A percentile compares a stretch with the other conserved stretches of the same genome.
Evolutionary conservation across 2,329 filamentous ascomycete species (phyloP).

Genomic region (Trichoderma lentiforme): DNA sequence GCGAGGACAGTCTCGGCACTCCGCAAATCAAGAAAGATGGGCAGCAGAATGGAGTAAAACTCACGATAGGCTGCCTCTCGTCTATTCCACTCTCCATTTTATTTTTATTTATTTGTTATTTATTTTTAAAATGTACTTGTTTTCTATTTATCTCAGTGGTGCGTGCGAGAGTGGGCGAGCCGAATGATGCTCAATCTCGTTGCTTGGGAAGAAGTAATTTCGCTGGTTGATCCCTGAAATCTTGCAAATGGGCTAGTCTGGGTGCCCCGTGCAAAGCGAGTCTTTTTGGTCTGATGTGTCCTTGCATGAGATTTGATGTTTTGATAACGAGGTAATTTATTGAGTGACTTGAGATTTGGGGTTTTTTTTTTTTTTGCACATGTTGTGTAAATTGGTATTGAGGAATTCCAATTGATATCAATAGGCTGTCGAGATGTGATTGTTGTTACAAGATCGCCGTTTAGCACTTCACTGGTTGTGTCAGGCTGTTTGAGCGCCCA

Average conservation of each 20-base stretch:
- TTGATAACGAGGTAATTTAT: not conserved
- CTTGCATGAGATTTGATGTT: not conserved
- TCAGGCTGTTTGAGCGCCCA: not conserved
- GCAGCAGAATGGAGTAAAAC: not conserved
- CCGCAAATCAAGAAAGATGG: not conserved
- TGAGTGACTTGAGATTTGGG: not conserved
- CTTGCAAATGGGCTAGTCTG: not conserved
- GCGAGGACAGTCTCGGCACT: not conserved
- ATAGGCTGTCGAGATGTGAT: not conserved
- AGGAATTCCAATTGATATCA: not conserved
- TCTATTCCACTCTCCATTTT: not conserved
- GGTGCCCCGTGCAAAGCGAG: not conserved
- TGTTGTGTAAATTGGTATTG: not conserved
- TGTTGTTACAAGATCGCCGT: not conserved
- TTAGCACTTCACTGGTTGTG: not conserved
- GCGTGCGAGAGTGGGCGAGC: not conserved
- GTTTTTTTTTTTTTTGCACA: not conserved
- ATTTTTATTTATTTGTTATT: not conserved
- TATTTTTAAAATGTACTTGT: not conserved
- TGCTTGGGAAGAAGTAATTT: not conserved
- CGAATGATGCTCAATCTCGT: conserved; percentile 1
- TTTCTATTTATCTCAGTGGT: not conserved
- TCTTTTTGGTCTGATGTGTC: not conserved
- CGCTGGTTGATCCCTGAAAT: conserved; percentile 14
- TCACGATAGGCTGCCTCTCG: conserved; percentile 5